Base-by-base conservation (phyloP, 345 rosid genomes). In the Pseudoturritis turrita region DNA sequence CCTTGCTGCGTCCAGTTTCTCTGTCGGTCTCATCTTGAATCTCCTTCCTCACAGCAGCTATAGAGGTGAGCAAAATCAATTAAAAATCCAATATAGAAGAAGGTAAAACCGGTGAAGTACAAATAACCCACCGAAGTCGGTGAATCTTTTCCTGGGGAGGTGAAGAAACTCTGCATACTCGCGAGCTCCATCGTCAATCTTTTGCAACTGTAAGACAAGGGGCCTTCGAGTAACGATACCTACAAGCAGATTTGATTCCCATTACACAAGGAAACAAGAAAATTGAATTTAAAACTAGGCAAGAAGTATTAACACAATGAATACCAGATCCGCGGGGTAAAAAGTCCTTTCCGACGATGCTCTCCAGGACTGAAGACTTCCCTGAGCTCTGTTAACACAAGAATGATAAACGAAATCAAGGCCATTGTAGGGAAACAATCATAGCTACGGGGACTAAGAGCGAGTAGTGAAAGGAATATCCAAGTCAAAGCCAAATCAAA, bases 271-370 rank as follows among this genome's bases (percentile, higher is more conserved):
- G 6, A 2, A 31, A 25, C 4, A 41, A 23, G 59, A 33, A 50
- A 39, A n/a, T 10, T 40, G 17, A 67, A 31, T 10, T n/a, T 1
- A 18, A 2, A 37, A 41, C n/a, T 21, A 66, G n/a, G 62, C 14
- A 51, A 41, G 10, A 19, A 19, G 14, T 46, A 57, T 44, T 18
- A 39, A 58, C 13, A 49, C 21, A 26, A 62, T 50, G 19, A 25
- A 54, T 84, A 91, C 99, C 99, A 21, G 99, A 92, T 87, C 99
- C 99, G 83, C 99, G 99, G n/a, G 99, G 99, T 59, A 95, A 82
- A 73, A 95, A 95, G 51, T 95, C 98, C 86, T 96, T 96, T 74
- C 98, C 97, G 0, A 96, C 99, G 15, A 96, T 81, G 72, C 99
- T 96, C 77, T 96, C 99, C 76, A 96, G 63, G 77, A 96, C 99